A percentile compares a stretch with the other conserved stretches of the same genome.
Conservation (phyloP, 1,284 basidiomycete genomes). For the Ustilago trichophora region DNA sequence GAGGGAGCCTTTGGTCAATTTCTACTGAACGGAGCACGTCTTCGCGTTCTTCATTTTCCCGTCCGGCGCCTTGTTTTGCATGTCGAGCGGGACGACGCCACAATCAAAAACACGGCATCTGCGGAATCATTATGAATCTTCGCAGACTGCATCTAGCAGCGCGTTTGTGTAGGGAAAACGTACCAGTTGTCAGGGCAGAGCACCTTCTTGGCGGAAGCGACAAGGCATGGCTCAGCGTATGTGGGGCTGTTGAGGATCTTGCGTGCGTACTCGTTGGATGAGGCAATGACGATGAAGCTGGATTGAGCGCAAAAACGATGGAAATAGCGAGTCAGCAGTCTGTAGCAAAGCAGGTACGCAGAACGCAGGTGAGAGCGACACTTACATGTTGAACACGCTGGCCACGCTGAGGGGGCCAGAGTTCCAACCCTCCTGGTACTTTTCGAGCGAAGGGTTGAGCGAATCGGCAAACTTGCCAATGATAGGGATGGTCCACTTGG, state of each 20-base stretch:
- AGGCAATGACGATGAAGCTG: slow-evolving; percentile 66
- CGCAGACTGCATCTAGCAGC: not conserved
- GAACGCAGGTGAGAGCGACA: slow-evolving; percentile 32
- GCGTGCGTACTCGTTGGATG: slow-evolving; percentile 63
- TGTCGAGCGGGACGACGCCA: not conserved
- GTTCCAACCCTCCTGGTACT: slow-evolving; percentile 66
- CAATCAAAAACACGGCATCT: not conserved
- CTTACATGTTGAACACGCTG: slow-evolving; percentile 65
- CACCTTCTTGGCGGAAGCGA: slow-evolving; percentile 89
- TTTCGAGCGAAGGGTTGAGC: slow-evolving; percentile 62
- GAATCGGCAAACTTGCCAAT: slow-evolving; percentile 66
- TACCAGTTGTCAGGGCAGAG: slow-evolving; percentile 89
- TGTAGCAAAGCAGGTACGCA: too few relatives aligned
- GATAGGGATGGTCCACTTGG: slow-evolving; percentile 65
- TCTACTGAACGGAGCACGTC: too few relatives aligned
- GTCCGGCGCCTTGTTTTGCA: not conserved
- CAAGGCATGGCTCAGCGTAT: slow-evolving; percentile 78
- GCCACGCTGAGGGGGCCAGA: slow-evolving; percentile 64
- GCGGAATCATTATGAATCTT: not conserved
- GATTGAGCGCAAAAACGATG: slow-evolving; percentile 7
- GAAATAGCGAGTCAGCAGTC: slow-evolving; percentile 26
- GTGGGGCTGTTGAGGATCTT: slow-evolving; percentile 66
- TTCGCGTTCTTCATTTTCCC: too few relatives aligned
- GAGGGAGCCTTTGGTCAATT: too few relatives aligned
- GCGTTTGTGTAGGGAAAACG: slow-evolving; percentile 31